phyloP scores from a whole-genome alignment of 768 basidiomycete genomes.

The Glaciozyma antarctica region DNA sequence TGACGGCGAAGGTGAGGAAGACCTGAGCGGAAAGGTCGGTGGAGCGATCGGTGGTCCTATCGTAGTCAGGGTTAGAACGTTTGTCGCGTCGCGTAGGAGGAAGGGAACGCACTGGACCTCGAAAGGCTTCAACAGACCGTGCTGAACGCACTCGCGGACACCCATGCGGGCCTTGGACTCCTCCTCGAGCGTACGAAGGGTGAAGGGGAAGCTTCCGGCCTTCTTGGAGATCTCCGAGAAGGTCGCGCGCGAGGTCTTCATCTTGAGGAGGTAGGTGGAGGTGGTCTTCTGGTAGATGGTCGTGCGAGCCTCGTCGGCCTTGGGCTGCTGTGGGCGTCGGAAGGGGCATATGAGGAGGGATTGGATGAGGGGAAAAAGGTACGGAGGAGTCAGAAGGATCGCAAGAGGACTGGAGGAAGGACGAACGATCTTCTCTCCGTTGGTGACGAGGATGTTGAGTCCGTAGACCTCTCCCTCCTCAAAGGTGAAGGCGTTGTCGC shows the following conservation, averaged over 20 bases:
- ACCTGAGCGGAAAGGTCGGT: conserved; percentile 85
- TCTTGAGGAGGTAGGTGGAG: conserved; percentile 89
- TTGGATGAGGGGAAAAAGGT: neutral
- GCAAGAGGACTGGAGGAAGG: neutral
- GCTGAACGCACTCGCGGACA: conserved; percentile 89
- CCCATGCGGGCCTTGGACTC: conserved; percentile 94
- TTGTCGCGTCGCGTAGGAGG: conserved; percentile 49
- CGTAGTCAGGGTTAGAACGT: too few relatives aligned
- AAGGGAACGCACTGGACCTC: conserved; percentile 67
- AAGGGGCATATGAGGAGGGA: neutral
- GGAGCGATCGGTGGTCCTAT: conserved; percentile 50
- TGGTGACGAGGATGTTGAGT: conserved; percentile 79
- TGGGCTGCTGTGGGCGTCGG: conserved; percentile 51
- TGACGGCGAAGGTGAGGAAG: conserved; percentile 93
- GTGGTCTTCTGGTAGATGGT: conserved; percentile 70
- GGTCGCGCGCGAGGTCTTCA: conserved; percentile 92
- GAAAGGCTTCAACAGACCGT: conserved; percentile 85
- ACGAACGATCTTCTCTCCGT: conserved; percentile 73
- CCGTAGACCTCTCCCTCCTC: conserved; percentile 93
- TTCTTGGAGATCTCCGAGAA: conserved; percentile 98
- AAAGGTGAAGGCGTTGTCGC: conserved; percentile 65
- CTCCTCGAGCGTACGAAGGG: conserved; percentile 83
- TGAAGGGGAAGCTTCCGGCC: conserved; percentile 96
- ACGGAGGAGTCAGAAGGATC: neutral
- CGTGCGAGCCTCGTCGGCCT: conserved; percentile 69